These are phyloP conservation scores for Linum usitatissimum DNA, from an alignment of 345 rosid genomes.

Conservation along the genomic window DNA sequence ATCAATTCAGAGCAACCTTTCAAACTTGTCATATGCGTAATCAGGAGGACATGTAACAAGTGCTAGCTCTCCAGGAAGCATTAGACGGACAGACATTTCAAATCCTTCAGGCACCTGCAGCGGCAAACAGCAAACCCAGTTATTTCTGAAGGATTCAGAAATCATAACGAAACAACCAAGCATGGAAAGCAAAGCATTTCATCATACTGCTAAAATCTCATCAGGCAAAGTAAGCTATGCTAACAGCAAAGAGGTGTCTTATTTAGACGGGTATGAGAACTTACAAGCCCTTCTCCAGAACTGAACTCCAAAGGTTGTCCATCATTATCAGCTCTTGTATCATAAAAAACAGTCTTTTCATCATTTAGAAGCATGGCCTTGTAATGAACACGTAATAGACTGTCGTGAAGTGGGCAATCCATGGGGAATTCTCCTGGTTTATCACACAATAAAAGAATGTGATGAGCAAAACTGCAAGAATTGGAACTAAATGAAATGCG, in stretches of 20 bases:
- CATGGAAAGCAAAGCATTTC: background rate
- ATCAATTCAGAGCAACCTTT: slow-evolving; percentile 38
- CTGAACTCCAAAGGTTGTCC: slow-evolving; percentile 85
- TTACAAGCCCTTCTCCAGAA: slow-evolving; percentile 93
- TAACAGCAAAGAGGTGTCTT: background rate
- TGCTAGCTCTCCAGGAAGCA: slow-evolving; percentile 88
- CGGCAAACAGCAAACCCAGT: background rate
- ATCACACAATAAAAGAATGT: slow-evolving; percentile 3
- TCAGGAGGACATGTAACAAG: slow-evolving; percentile 96
- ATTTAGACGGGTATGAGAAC: slow-evolving; percentile 17
- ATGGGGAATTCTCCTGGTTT: slow-evolving; percentile 90
- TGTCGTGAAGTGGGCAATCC: slow-evolving; percentile 95
- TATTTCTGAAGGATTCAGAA: background rate
- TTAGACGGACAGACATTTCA: slow-evolving; percentile 93
- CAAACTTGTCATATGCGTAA: slow-evolving; percentile 86
- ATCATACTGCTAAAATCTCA: background rate
- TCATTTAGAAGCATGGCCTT: slow-evolving; percentile 84
- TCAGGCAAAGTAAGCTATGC: background rate
- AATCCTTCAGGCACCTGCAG: slow-evolving; percentile 89
- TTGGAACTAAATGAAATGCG: slow-evolving; percentile 1
- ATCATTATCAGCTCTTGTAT: slow-evolving; percentile 58
- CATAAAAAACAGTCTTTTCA: slow-evolving; percentile 62
- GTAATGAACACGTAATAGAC: slow-evolving; percentile 68
- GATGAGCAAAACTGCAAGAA: background rate
- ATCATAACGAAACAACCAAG: background rate